Evolutionary conservation across 202 grass and related monocot species (phyloP).

Genomic region (Brachypodium distachyon): DNA sequence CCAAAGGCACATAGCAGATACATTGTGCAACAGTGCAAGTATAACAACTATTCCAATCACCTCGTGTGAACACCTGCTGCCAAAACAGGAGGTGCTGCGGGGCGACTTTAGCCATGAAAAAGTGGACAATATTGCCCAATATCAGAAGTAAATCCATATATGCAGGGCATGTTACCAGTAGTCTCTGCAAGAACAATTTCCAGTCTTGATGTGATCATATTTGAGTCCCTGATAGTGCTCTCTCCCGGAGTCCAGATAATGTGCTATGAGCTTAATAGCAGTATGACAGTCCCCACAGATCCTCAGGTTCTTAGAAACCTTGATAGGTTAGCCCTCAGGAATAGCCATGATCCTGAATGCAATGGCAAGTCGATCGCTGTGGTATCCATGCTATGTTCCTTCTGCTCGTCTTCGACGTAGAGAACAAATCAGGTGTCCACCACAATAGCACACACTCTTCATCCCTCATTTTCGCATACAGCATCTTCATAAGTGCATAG

Average conservation of each 20-base stretch:
- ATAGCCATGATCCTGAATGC: conserved; percentile 71
- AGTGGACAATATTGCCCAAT: neutral
- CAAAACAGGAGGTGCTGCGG: neutral
- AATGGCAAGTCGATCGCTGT: conserved; percentile 79
- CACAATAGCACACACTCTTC: conserved; percentile 72
- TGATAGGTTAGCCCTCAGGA: conserved; percentile 29
- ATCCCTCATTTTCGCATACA: conserved; percentile 47
- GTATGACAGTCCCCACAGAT: conserved; percentile 80
- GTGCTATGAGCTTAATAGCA: conserved; percentile 53
- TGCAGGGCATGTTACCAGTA: conserved; percentile 49
- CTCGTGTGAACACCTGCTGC: neutral
- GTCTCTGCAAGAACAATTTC: conserved; percentile 66
- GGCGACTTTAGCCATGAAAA: neutral
- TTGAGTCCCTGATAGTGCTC: conserved; percentile 66
- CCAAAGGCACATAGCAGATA: neutral
- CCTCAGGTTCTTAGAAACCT: conserved; percentile 77
- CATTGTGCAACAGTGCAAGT: too few species aligned
- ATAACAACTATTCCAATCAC: neutral
- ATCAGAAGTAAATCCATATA: neutral
- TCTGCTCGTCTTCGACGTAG: conserved; percentile 73
- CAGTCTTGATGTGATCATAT: conserved; percentile 70
- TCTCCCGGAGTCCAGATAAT: conserved; percentile 54
- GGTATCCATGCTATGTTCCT: conserved; percentile 60
- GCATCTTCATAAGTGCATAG: conserved; percentile 28
- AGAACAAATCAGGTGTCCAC: conserved; percentile 64